Base-by-base conservation (phyloP, 2,329 filamentous ascomycete species). In the Aspergillus udagawae region DNA sequence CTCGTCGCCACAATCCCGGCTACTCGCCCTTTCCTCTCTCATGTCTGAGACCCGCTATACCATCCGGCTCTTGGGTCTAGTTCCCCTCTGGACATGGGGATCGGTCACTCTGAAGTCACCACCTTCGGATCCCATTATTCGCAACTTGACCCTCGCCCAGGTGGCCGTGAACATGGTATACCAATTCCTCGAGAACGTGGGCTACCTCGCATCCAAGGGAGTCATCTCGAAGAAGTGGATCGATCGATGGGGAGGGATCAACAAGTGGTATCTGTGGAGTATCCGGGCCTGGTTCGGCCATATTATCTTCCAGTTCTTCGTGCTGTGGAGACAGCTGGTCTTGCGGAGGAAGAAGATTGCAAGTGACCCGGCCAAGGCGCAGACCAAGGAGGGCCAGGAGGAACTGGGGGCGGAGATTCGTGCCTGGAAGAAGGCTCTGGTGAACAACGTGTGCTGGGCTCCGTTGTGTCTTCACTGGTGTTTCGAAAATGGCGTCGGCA, bases 401-500 rank as follows among this genome's bases (percentile, higher is more conserved):
- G 58, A 63, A 17, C 42, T 70, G 56, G 63, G 68, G 41, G 56
- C 65, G 25, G 70, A 73, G 69, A 59, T 92, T 84, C 68, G 71
- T 8, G 65, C 68, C 84, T 86, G 83, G 80, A 85, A 82, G 69
- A 83, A 87, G 68, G 75, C 67, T 50, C 59, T 93, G 53, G 79
- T 86, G 21, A 82, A 86, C 45, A 92, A 91, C 74, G 70, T 85
- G 60, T 86, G 88, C 32, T 96, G 90, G 86, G 85, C 89, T 55
- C 91, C 92, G 32, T 79, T 96, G 70, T 93, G 90, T 60, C 69
- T 93, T 27, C 91, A 97, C 77, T 96, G 90, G 88, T 88, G 90
- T 67, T 73, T 87, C 44, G 85, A 89, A 59, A 78, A 83, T 56
- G 90, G 89, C 0, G 70, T 86, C 53, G 74, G 73, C 9, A 73